These are phyloP conservation scores for Aureobasidium sp. DNA, from an alignment of 2,329 filamentous ascomycete genomes.

Conservation along the genomic window DNA sequence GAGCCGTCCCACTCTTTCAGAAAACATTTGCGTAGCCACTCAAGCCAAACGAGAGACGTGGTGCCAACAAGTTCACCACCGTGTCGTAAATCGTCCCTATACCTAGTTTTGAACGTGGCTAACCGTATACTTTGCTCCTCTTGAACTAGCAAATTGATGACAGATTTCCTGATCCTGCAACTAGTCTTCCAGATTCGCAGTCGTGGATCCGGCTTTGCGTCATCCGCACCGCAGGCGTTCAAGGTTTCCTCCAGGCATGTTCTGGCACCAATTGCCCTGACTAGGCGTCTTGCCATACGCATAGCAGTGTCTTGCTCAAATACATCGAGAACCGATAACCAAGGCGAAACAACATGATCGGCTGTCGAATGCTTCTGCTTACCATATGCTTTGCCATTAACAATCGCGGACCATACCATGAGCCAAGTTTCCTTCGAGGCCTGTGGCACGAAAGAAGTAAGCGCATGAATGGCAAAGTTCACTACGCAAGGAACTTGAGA, in stretches of 20 bases:
- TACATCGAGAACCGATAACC: slow-evolving; percentile 10
- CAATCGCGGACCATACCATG: slow-evolving; percentile 1
- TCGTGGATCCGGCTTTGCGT: not conserved
- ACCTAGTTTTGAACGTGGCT: slow-evolving; percentile 1
- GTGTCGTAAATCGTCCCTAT: not conserved
- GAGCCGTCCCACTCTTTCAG: slow-evolving; percentile 75
- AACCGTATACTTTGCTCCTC: slow-evolving; percentile 13
- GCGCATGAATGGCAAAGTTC: not conserved
- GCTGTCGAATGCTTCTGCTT: slow-evolving; percentile 1
- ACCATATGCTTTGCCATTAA: slow-evolving; percentile 14
- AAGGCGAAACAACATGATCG: not conserved
- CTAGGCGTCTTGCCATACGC: slow-evolving; percentile 43
- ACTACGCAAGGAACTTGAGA: not conserved
- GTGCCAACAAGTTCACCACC: slow-evolving; percentile 7
- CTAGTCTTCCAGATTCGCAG: slow-evolving; percentile 7
- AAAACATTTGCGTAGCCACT: slow-evolving; percentile 69
- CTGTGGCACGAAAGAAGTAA: slow-evolving; percentile 2
- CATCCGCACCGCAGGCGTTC: not conserved
- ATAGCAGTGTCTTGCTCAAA: slow-evolving; percentile 32
- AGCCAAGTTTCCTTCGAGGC: slow-evolving; percentile 1
- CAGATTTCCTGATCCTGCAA: slow-evolving; percentile 4
- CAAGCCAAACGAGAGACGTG: slow-evolving; percentile 40
- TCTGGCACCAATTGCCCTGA: slow-evolving; percentile 43
- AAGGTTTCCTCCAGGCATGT: slow-evolving; percentile 27
- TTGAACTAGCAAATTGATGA: not conserved